Evolutionary conservation across 2,329 filamentous ascomycete species (phyloP).

Genomic region (Dothiorella sarmentorum): DNA sequence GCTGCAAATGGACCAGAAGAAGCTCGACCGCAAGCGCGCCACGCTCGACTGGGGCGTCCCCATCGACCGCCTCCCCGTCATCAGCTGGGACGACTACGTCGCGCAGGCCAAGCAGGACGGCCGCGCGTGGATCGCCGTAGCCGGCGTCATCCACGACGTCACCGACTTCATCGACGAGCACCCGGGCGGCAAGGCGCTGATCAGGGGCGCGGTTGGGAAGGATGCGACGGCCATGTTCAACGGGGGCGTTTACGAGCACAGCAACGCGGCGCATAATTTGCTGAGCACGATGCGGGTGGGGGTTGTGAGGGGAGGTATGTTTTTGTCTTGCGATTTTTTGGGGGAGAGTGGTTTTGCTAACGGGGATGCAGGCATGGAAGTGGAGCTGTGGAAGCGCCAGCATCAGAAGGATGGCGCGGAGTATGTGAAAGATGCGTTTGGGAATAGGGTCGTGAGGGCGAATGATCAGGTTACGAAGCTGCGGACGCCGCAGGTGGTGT

Average conservation of each 20-base stretch:
- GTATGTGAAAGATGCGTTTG: slow-evolving; percentile 8
- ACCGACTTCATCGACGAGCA: slow-evolving; percentile 83
- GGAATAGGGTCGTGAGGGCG: slow-evolving; percentile 4
- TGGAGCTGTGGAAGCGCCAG: slow-evolving; percentile 89
- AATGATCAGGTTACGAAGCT: slow-evolving; percentile 12
- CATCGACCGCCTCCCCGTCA: slow-evolving; percentile 78
- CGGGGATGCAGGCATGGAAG: slow-evolving; percentile 48
- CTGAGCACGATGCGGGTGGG: slow-evolving; percentile 85
- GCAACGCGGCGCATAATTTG: slow-evolving; percentile 85
- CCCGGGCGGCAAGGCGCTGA: slow-evolving; percentile 86
- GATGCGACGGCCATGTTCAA: slow-evolving; percentile 90
- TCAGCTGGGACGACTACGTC: slow-evolving; percentile 84
- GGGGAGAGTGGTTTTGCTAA: not conserved
- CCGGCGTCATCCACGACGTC: slow-evolving; percentile 83
- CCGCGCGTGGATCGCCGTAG: slow-evolving; percentile 71
- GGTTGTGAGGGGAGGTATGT: slow-evolving; percentile 76
- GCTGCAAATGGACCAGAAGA: slow-evolving; percentile 86
- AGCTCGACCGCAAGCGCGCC: slow-evolving; percentile 81
- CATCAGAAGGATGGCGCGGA: slow-evolving; percentile 40
- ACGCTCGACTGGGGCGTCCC: slow-evolving; percentile 83
- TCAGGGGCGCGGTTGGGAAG: slow-evolving; percentile 77
- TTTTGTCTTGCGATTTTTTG: not conserved
- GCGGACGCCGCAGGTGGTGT: slow-evolving; percentile 4
- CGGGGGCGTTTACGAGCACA: slow-evolving; percentile 85
- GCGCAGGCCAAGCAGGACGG: slow-evolving; percentile 68